A percentile compares a stretch with the other conserved stretches of the same genome.
Conservation (phyloP, 2,329 filamentous ascomycete species). For the Hirsutella thompsonii region DNA sequence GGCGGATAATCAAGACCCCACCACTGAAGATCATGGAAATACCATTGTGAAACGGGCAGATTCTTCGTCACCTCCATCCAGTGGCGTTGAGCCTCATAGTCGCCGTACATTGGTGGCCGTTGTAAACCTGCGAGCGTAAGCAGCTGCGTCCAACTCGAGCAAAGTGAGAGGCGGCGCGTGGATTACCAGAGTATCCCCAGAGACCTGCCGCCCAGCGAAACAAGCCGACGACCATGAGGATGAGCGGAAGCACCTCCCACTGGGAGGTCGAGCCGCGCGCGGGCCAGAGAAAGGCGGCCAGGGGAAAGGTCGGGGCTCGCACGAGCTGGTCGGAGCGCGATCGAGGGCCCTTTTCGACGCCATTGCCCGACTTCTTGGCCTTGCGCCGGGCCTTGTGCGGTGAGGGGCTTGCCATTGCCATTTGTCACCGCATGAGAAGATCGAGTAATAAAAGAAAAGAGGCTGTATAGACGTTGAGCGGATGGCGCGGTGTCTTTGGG, state of each 20-base stretch:
- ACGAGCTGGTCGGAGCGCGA: slow-evolving; percentile 29
- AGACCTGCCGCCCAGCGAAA: slow-evolving; percentile 88
- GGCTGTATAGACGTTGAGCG: not conserved
- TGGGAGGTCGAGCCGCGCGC: slow-evolving; percentile 71
- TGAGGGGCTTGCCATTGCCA: slow-evolving; percentile 38
- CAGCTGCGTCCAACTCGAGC: not conserved
- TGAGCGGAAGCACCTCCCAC: slow-evolving; percentile 83
- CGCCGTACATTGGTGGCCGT: slow-evolving; percentile 82
- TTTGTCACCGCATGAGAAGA: slow-evolving; percentile 9
- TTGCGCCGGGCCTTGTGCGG: slow-evolving; percentile 49
- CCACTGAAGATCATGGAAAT: slow-evolving; percentile 92
- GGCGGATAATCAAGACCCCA: slow-evolving; percentile 98
- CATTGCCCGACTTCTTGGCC: slow-evolving; percentile 34
- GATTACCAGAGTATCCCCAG: slow-evolving; percentile 83
- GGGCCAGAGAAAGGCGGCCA: slow-evolving; percentile 91
- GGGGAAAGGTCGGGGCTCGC: slow-evolving; percentile 64
- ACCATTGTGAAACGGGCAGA: slow-evolving; percentile 88
- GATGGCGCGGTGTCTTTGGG: not conserved
- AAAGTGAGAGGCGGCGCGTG: not conserved
- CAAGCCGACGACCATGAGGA: slow-evolving; percentile 80
- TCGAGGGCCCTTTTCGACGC: slow-evolving; percentile 19
- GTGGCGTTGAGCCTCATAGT: slow-evolving; percentile 95
- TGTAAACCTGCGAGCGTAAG: slow-evolving; percentile 40
- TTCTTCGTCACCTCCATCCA: slow-evolving; percentile 97
- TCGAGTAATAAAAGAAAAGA: not conserved